Base-by-base conservation (phyloP, 2,329 filamentous ascomycete genomes). In the Westerdykella aurantiaca region DNA sequence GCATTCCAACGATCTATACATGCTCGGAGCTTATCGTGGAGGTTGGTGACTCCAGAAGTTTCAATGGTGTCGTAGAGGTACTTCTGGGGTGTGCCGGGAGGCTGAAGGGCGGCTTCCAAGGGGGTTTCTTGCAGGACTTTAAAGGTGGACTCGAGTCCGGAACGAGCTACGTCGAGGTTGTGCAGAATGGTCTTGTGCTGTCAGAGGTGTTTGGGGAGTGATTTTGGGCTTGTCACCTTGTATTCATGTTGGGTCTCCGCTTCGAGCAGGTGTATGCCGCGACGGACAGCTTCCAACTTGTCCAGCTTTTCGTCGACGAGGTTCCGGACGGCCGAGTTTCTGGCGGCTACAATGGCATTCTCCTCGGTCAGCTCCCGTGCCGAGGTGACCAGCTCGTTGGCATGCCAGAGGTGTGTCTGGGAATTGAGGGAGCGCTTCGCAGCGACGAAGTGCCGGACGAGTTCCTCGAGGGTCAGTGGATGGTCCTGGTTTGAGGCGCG, bases 341-440 rank as follows among this genome's bases (percentile, higher is more conserved):
- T 72, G 5, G 73, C 72, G 17, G 78, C 78, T 4, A 94, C 76
- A 9, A 90, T 75, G 42, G 88, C 83, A 38, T 83, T 83, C 54
- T 93, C 85, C 61, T 95, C 87, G 51, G 95, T 76, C 29, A 87
- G 79, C 25, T 77, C 72, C 29, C 88, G 83, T 4, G 89, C 88
- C 12, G 80, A 75, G 16, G 81, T 88, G 37, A 93, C 85, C 44
- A 96, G 82, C 59, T 94, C 86, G 61, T 93, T 90, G 52, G 89
- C 90, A 47, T 87, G 86, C 63, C 87, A 83, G 41, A 96, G 88
- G 47, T 86, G 82, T 34, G 77, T 81, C 64, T 94, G 89, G 10
- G 88, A 88, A 13, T 86, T 86, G 4, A 97, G 78, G 1, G 90
- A 90, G 37, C 88, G 82, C 65, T 96, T 96, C 7, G 91, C 86